Evolutionary conservation across 1,139 yeast genomes (phyloP).

Genomic region (Yamadazyma dendronema): DNA sequence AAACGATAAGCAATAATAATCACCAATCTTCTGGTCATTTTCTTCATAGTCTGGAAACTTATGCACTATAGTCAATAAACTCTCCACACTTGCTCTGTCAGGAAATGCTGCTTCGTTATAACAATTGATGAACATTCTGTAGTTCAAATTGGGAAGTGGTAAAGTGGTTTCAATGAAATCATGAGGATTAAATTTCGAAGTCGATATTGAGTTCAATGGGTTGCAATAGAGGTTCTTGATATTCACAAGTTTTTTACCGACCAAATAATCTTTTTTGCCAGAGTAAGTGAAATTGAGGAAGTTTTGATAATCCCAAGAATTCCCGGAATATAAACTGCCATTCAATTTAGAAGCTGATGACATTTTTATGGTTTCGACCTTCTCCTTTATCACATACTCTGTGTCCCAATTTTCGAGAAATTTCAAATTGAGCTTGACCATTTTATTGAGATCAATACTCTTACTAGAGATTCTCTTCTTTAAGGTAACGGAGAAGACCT

Average conservation of each 20-base stretch:
- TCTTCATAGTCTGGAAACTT: slow-evolving; percentile 15
- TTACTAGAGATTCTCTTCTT: slow-evolving; percentile 11
- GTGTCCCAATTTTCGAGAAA: slow-evolving; percentile 53
- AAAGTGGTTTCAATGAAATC: slow-evolving; percentile 23
- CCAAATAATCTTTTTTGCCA: slow-evolving; percentile 13
- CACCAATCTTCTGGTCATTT: slow-evolving; percentile 19
- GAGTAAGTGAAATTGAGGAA: slow-evolving; percentile 28
- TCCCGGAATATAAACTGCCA: slow-evolving; percentile 75
- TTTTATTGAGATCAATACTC: slow-evolving; percentile 13
- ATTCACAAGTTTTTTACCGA: slow-evolving; percentile 7
- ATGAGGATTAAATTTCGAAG: slow-evolving; percentile 16
- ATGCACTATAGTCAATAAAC: slow-evolving; percentile 29
- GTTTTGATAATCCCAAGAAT: slow-evolving; percentile 51
- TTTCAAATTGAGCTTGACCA: slow-evolving; percentile 13
- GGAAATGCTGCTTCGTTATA: slow-evolving; percentile 64
- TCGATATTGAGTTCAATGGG: slow-evolving; percentile 50
- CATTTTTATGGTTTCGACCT: slow-evolving; percentile 79
- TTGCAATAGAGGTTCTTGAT: slow-evolving; percentile 45
- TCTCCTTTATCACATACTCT: slow-evolving; percentile 71
- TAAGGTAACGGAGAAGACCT: slow-evolving; percentile 9
- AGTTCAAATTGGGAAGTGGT: slow-evolving; percentile 37
- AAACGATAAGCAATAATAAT: slow-evolving; percentile 52
- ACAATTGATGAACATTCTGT: slow-evolving; percentile 39
- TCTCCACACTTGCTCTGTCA: slow-evolving; percentile 30
- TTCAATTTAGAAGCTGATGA: slow-evolving; percentile 68